Base-by-base conservation (phyloP, 2,329 filamentous ascomycete genomes). In the Coniochaeta ligniaria region DNA sequence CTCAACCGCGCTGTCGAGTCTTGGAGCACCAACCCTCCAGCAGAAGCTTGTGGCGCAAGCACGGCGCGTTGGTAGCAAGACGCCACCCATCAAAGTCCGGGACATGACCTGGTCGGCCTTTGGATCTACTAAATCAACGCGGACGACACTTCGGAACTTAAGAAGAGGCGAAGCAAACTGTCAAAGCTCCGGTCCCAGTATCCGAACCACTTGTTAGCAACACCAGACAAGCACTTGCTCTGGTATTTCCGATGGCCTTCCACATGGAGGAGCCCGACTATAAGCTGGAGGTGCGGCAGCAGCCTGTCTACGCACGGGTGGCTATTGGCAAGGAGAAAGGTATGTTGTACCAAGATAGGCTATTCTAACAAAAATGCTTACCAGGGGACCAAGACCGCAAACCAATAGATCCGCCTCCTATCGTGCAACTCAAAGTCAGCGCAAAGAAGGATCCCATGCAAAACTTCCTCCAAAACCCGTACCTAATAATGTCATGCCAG, bases 321-420 rank as follows among this genome's bases (percentile, higher is more conserved):
- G 83, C 87, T 50, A 80, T 87, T 65, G 86, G 86, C 65, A 92
- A 92, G 73, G 89, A 92, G 70, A 92, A 92, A 79, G 83, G 88
- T 89, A 74, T 59, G 73, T 57, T 26, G 8, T n/a, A 2, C n/a
- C 54, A n/a, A 5, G n/a, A 38, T 17, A 24, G 12, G 20, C 54
- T 24, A 2, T 26, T 8, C 47, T 31, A 11, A 31, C 24, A 26
- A 16, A 24, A 17, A 31, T 52, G 47, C 47, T 52, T 17, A 52
- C 66, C 35, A 47, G 52, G 8, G 22, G 14, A 16, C 45, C 55
- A 12, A 90, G 89, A 91, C 69, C 87, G 92, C 66, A 96, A 96
- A 73, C 91, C 92, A 8, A 85, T 96, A 68, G 92, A 96, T 71
- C 92, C 93, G 58, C 92, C 92, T 14, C 92, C 92, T 47, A 90